phyloP scores from a whole-genome alignment of 495 filamentous ascomycete genomes.

The Penicillium alfredii region DNA sequence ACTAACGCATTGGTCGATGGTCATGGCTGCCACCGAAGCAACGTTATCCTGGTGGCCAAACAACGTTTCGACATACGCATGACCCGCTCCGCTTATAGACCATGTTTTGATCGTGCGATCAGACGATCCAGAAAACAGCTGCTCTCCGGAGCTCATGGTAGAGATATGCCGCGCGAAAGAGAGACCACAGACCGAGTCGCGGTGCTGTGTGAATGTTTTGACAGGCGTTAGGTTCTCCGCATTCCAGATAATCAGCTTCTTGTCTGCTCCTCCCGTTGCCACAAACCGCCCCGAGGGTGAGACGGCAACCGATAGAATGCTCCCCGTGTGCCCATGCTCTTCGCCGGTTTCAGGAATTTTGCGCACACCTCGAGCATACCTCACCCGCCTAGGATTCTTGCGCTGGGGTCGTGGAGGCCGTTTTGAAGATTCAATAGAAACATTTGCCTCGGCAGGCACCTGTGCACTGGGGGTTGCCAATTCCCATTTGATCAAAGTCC shows the following conservation, averaged over 20 bases:
- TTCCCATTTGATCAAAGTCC: constrained; percentile 81
- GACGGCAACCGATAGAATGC: constrained; percentile 76
- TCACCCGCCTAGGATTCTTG: constrained; percentile 64
- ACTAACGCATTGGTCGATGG: constrained; percentile 79
- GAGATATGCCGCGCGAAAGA: constrained; percentile 77
- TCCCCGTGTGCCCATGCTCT: constrained; percentile 67
- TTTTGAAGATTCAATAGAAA: constrained; percentile 51
- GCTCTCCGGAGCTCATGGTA: constrained; percentile 55
- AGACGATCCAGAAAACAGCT: constrained; percentile 79
- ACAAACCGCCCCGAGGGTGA: constrained; percentile 85
- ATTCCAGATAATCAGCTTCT: constrained; percentile 80
- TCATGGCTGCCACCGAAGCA: constrained; percentile 72
- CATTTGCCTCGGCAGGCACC: constrained; percentile 35
- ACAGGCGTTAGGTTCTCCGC: constrained; percentile 67
- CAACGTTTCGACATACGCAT: constrained; percentile 87
- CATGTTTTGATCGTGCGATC: constrained; percentile 88
- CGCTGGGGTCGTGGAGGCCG: constrained; percentile 58
- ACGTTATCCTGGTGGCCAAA: constrained; percentile 95
- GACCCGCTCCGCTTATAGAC: constrained; percentile 55
- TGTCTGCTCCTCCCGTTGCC: constrained; percentile 81
- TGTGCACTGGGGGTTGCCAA: constrained; percentile 41
- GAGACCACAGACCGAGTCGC: constrained; percentile 76
- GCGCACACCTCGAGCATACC: constrained; percentile 57
- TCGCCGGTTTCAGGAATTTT: constrained; percentile 54
- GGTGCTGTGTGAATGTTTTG: constrained; percentile 84